A percentile compares a stretch with the other conserved stretches of the same genome.
phyloP scores from a whole-genome alignment of 805 yeast species.

The Wickerhamomyces queroliae region DNA sequence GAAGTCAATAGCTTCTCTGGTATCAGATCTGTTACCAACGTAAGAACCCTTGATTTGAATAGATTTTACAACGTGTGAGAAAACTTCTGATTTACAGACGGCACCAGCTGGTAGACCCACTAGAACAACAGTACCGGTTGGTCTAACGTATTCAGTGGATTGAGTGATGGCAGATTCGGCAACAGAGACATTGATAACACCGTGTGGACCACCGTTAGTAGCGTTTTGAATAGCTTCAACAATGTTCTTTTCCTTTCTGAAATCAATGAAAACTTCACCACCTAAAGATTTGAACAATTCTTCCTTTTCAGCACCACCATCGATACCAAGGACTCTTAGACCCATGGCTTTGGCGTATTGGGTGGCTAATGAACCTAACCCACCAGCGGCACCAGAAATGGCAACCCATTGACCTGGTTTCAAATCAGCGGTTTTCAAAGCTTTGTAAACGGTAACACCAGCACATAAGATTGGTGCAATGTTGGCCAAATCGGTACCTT shows the following conservation, averaged over 20 bases:
- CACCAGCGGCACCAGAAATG: constrained; percentile 77
- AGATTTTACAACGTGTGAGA: constrained; percentile 68
- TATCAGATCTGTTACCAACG: constrained; percentile 87
- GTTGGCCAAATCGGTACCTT: constrained; percentile 67
- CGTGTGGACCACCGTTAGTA: constrained; percentile 74
- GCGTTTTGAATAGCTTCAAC: constrained; percentile 47
- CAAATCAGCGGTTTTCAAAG: constrained; percentile 71
- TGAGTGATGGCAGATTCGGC: constrained; percentile 61
- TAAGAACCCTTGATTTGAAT: constrained; percentile 74
- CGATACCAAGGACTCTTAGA: constrained; percentile 63
- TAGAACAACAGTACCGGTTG: constrained; percentile 63
- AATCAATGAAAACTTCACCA: constrained; percentile 60
- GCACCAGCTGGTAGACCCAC: constrained; percentile 84
- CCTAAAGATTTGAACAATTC: constrained; percentile 52
- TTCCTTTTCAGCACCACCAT: constrained; percentile 62
- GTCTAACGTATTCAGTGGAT: constrained; percentile 55
- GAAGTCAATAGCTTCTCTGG: constrained; percentile 76
- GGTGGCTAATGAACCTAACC: constrained; percentile 67
- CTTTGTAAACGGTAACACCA: constrained; percentile 89
- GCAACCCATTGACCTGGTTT: constrained; percentile 72
- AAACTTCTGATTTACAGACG: constrained; percentile 61
- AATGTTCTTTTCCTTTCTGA: constrained; percentile 48
- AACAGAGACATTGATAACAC: constrained; percentile 70
- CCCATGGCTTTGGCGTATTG: constrained; percentile 81
- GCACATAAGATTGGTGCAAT: constrained; percentile 86